Conservation (phyloP, 192 early-diverging fungal genomes). For the Backusella liffmaniae region DNA sequence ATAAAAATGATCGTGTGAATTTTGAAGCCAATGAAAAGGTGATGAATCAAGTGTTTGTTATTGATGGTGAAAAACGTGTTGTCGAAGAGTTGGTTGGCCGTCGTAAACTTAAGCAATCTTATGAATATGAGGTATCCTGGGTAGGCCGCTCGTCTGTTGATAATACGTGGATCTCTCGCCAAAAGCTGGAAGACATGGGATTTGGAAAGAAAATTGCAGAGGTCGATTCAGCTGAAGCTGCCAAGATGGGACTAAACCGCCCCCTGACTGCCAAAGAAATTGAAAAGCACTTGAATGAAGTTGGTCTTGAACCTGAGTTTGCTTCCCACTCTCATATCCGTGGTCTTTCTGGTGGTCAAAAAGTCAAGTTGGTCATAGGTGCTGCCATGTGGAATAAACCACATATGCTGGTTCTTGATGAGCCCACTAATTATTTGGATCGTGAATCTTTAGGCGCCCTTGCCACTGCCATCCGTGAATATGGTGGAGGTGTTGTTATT, state of each 20-base stretch:
- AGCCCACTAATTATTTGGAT: conserved; percentile 77
- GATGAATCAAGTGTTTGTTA: conserved; percentile 49
- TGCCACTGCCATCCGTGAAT: conserved; percentile 71
- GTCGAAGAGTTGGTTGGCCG: conserved; percentile 66
- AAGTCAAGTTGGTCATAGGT: conserved; percentile 83
- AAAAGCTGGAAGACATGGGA: conserved; percentile 68
- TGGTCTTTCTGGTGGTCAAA: conserved; percentile 78
- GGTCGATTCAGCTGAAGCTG: conserved; percentile 74
- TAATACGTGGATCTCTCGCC: conserved; percentile 71
- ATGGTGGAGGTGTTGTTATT: conserved; percentile 79
- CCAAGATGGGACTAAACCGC: conserved; percentile 68
- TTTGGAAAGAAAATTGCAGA: conserved; percentile 75
- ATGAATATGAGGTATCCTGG: conserved; percentile 84
- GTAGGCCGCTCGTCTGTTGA: conserved; percentile 57
- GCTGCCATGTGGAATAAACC: conserved; percentile 86
- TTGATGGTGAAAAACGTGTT: conserved; percentile 61
- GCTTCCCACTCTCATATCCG: conserved; percentile 65
- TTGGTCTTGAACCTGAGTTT: conserved; percentile 76
- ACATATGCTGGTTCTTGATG: conserved; percentile 88
- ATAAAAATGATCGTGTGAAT: conserved; percentile 68
- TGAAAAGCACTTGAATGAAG: conserved; percentile 73
- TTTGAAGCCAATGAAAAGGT: conserved; percentile 64
- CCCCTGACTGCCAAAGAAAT: conserved; percentile 67
- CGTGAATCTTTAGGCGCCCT: conserved; percentile 64
- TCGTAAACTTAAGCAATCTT: conserved; percentile 78